phyloP scores from a whole-genome alignment of 2,329 filamentous ascomycete genomes.

The Colletotrichum simmondsii region DNA sequence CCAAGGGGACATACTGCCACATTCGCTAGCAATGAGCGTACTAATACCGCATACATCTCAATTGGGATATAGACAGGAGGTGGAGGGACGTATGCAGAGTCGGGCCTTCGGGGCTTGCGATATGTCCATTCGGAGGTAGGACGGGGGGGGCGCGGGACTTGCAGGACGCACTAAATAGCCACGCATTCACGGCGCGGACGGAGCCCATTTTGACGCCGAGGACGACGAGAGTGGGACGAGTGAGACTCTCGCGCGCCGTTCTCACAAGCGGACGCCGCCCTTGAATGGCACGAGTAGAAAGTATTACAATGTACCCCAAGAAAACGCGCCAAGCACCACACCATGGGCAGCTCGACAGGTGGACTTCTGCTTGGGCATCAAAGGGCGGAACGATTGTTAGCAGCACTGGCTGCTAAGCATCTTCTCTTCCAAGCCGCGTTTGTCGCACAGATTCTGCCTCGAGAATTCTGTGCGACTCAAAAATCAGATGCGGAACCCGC shows the following conservation, averaged over 20 bases:
- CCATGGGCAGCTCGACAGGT: background rate
- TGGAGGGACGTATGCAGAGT: constrained; percentile 5
- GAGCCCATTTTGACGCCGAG: constrained; percentile 21
- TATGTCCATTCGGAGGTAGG: constrained; percentile 25
- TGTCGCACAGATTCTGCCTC: constrained; percentile 1
- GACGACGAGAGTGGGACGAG: background rate
- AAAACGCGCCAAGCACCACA: background rate
- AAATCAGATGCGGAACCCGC: constrained; percentile 4
- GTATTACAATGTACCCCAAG: background rate
- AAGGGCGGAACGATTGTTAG: background rate
- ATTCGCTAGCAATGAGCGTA: constrained; percentile 9
- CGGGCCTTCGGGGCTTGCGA: constrained; percentile 29
- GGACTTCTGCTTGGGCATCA: background rate
- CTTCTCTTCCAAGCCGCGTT: background rate
- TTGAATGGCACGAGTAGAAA: background rate
- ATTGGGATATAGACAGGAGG: constrained; percentile 17
- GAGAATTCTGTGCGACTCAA: constrained; percentile 1
- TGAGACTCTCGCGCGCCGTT: constrained; percentile 26
- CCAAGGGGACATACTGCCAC: constrained; percentile 5
- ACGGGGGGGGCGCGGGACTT: constrained; percentile 19
- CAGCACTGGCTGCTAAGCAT: background rate
- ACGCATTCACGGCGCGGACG: constrained; percentile 8
- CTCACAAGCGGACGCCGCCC: background rate
- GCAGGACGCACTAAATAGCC: constrained; percentile 8
- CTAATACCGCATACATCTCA: constrained; percentile 7